Base-by-base conservation (phyloP, 2,329 filamentous ascomycete species). In the Alternaria panax region DNA sequence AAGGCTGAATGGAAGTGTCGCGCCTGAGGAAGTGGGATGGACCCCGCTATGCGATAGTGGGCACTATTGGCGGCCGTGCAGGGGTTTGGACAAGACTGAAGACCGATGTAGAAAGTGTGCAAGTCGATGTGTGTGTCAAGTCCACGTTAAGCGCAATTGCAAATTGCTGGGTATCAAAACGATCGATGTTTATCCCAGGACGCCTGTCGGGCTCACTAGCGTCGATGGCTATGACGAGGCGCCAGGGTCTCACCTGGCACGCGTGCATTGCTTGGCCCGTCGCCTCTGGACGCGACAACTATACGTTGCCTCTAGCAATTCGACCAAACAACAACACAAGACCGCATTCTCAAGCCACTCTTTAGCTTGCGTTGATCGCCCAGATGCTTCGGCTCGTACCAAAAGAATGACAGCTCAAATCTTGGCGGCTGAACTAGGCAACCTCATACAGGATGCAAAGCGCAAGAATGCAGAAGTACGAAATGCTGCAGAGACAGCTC, bases 381-480 rank as follows among this genome's bases (percentile, higher is more conserved):
- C 60, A 63, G 57, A 74, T 73, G 65, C 66, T 48, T 55, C 63
- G 58, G 65, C 62, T 50, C 50, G 48, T 53, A 46, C 51, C 60
- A 59, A 56, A 63, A 89, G 82, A 73, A 97, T 97, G 93, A 96
- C 93, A 79, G 90, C 92, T 72, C 92, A 96, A 86, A 89, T 97
- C 74, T 86, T 97, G 73, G 88, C 90, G 75, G 89, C 91, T 59
- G 93, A 97, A 86, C 87, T 97, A 78, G 87, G 90, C 74, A 96
- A 92, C 81, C 87, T 97, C 77, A 90, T 97, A 72, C 92, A 96
- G 79, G 95, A 99, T 83, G 95, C 93, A 76, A 98, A 96, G 81
- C 88, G 94, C 73, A 98, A 96, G 80, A 90, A 97, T 79, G 88
- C 90, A 69, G 95, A 98, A 72, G 84, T 99, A 53, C 88, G 91